Evolutionary conservation across 352 stramenopile genomes (phyloP), one percentile per base, ranked within the genome.

Genomic region (Saprolegnia parasitica): DNA sequence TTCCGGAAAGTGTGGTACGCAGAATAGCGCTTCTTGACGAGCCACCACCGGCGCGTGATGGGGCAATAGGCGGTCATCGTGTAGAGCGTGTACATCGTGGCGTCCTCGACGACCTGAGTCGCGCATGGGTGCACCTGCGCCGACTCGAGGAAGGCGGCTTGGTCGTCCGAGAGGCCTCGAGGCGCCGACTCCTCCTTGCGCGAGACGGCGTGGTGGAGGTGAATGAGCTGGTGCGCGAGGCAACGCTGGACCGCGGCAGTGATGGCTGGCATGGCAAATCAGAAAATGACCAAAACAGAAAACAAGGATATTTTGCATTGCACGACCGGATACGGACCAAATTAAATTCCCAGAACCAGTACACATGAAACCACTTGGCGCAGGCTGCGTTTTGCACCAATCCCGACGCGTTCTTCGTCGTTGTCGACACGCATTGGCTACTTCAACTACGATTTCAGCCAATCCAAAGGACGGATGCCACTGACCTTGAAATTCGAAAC

Each of bases 21-120:
- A 6, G 60, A 67, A n/a, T 67, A 67, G 11, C 60, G 60, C 60
- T 67, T 67, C 13, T 67, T 67, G 10, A 67, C 60, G 21, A 67
- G 40, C 60, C 60, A 67, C 60, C 60, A 67, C 5, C 40, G 32
- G n/a, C 40, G 32, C 18, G 60, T 67, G 40, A 67, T 67, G 18
- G 60, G 60, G 46, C 60, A 67, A 15, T 67, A 67, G 13, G 40
- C 60, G 2, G 60, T 67, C 60, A 67, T 67, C 18, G 40, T 67
- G 26, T 67, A 67, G 11, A 67, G 42, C 60, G 60, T 67, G 46
- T 40, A 67, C 52, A 60, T 60, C 11, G 9, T 16, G 13, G 24
- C 24, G 8, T 24, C 52, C 10, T 60, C 52, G 24, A 40, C 24
- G 13, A 60, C 52, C 35, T 60, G 52, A 3, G 24, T 60, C 24